These are phyloP conservation scores for Nakazawaea sp. DNA, from an alignment of 805 yeast genomes.

Conservation along the genomic window DNA sequence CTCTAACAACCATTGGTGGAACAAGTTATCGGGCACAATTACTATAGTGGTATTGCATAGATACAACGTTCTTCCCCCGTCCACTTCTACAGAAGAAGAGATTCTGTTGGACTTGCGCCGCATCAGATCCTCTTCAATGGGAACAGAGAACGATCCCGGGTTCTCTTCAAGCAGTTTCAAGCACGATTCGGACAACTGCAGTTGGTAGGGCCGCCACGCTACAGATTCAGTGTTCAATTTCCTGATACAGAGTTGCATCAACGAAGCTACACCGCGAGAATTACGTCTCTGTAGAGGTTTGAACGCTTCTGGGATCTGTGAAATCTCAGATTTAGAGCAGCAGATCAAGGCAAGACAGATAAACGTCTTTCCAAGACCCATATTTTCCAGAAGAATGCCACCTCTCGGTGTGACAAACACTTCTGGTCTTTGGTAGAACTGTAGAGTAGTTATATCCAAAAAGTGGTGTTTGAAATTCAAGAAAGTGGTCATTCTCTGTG, in stretches of 20 bases:
- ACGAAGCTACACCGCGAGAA: slow-evolving; percentile 11
- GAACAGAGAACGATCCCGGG: slow-evolving; percentile 39
- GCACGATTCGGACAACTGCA: slow-evolving; percentile 39
- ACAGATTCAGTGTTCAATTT: slow-evolving; percentile 39
- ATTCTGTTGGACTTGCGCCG: slow-evolving; percentile 4
- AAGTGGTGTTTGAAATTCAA: slow-evolving; percentile 18
- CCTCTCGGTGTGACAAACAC: slow-evolving; percentile 45
- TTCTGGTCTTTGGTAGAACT: slow-evolving; percentile 30
- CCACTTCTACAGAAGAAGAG: slow-evolving; percentile 10
- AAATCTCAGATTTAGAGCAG: slow-evolving; percentile 43
- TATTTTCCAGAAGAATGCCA: slow-evolving; percentile 60
- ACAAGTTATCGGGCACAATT: slow-evolving; percentile 59
- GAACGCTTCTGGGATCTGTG: slow-evolving; percentile 33
- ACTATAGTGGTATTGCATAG: slow-evolving; percentile 50
- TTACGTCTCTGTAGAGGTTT: neutral
- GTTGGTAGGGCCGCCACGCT: slow-evolving; percentile 47
- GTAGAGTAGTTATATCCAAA: slow-evolving; percentile 27
- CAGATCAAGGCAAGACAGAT: slow-evolving; percentile 53
- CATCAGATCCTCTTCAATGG: slow-evolving; percentile 11
- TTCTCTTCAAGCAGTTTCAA: slow-evolving; percentile 23
- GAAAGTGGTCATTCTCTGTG: slow-evolving; percentile 13
- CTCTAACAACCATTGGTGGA: slow-evolving; percentile 60
- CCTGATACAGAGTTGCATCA: slow-evolving; percentile 35
- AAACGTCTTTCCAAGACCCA: slow-evolving; percentile 63
- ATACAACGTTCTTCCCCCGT: slow-evolving; percentile 22